Conservation (phyloP, 139 green algal genomes). For the Tetradesmus lagerheimii region DNA sequence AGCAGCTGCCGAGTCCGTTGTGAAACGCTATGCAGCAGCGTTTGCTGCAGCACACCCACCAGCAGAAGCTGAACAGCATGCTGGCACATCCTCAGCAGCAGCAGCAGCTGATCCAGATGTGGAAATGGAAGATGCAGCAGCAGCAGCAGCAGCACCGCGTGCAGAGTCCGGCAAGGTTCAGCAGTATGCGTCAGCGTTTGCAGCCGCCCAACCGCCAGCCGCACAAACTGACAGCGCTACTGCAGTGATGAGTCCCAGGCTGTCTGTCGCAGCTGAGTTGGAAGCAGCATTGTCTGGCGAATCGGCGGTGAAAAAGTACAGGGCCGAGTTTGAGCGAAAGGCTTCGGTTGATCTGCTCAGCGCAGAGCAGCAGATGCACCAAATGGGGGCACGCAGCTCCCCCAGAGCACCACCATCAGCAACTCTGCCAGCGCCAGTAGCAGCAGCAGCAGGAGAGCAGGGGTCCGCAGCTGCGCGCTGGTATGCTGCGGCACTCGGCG, state of each 20-base stretch:
- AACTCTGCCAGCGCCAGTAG: background rate
- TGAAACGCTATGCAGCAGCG: background rate
- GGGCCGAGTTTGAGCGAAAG: background rate
- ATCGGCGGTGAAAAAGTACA: background rate
- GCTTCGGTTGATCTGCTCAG: background rate
- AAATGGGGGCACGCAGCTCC: background rate
- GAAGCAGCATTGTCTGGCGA: background rate
- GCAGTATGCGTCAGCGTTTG: background rate
- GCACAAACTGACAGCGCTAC: background rate
- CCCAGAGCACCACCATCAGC: background rate
- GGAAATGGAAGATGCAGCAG: background rate
- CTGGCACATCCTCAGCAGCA: background rate
- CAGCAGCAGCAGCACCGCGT: background rate
- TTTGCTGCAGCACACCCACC: background rate
- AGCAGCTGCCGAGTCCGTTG: background rate
- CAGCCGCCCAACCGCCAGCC: background rate
- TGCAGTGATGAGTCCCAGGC: background rate
- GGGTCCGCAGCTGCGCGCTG: background rate
- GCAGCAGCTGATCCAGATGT: background rate
- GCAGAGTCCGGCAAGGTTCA: background rate
- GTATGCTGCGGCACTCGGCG: background rate
- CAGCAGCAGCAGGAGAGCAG: background rate
- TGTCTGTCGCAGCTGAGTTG: background rate
- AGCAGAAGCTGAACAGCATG: background rate
- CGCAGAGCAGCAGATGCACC: background rate